These are phyloP conservation scores for Podospora pseudopauciseta DNA, from an alignment of 495 filamentous ascomycete genomes.

Conservation along the genomic window DNA sequence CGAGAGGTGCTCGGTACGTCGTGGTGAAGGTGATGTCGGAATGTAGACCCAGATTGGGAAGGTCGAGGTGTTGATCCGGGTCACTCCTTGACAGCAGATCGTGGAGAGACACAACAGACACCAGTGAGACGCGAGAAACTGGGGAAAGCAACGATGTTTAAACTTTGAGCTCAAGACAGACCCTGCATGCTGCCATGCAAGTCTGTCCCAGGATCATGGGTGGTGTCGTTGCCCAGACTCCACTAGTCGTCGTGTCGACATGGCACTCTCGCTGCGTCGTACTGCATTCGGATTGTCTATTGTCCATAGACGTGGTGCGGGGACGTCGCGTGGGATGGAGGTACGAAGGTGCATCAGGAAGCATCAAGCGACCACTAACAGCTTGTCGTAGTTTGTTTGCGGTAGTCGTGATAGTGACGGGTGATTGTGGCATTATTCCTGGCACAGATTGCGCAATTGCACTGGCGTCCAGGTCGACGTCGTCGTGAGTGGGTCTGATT, in stretches of 20 bases:
- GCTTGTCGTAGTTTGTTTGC: neutral
- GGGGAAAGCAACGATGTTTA: neutral
- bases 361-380: neutral
- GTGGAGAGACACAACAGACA: neutral
- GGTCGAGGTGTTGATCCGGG: neutral
- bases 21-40: neutral
- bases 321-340: neutral
- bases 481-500: neutral
- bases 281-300: neutral
- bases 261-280: neutral
- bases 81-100: neutral
- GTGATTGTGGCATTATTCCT: neutral
- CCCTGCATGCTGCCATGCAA: neutral
- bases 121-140: neutral
- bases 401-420: neutral
- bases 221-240: neutral
- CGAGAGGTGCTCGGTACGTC: neutral
- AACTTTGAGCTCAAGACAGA: neutral
- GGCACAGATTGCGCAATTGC: conserved; percentile 3
- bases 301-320: neutral
- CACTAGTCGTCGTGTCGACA: neutral
- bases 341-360: neutral
- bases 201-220: neutral
- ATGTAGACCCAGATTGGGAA: neutral
- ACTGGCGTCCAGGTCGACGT: neutral